Evolutionary conservation across 805 yeast genomes (phyloP).

Genomic region (Diddensiella caesifluorescens): DNA sequence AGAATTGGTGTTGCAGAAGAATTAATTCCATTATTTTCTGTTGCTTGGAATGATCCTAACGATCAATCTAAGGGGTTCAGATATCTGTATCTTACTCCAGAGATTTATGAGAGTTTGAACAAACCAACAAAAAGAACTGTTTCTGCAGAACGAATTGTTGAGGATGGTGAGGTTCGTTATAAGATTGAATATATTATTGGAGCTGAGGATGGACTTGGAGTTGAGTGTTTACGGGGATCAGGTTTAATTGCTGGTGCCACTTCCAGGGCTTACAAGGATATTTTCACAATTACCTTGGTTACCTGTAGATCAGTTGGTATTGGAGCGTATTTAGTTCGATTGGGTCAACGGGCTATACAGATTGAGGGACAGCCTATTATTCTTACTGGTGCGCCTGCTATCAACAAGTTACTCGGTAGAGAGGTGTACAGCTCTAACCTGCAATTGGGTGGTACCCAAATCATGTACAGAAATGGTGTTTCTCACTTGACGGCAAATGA

Average conservation of each 20-base stretch:
- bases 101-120: conserved; percentile 51
- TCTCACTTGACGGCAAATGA: conserved; percentile 96
- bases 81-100: conserved; percentile 76
- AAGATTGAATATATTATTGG: conserved; percentile 84
- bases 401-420: conserved; percentile 92
- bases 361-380: conserved; percentile 98
- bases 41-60: conserved; percentile 81
- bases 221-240: conserved; percentile 95
- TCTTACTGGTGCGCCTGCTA: conserved; percentile 98
- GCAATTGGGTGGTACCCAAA: conserved; percentile 98
- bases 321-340: conserved; percentile 96
- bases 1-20: conserved; percentile 98
- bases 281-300: conserved; percentile 94
- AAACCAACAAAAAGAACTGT: conserved; percentile 43
- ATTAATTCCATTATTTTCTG: conserved; percentile 79
- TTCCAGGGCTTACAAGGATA: conserved; percentile 94
- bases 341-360: conserved; percentile 98
- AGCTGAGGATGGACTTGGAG: conserved; percentile 95
- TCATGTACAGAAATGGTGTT: conserved; percentile 98
- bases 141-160: conserved; percentile 72
- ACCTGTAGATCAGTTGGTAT: conserved; percentile 99
- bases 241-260: conserved; percentile 99
- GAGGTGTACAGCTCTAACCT: conserved; percentile 95
- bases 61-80: conserved; percentile 82
- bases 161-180: conserved; percentile 76